These are phyloP conservation scores for Hyphopichia khmerensis DNA, from an alignment of 1,139 yeast species.

Conservation along the genomic window DNA sequence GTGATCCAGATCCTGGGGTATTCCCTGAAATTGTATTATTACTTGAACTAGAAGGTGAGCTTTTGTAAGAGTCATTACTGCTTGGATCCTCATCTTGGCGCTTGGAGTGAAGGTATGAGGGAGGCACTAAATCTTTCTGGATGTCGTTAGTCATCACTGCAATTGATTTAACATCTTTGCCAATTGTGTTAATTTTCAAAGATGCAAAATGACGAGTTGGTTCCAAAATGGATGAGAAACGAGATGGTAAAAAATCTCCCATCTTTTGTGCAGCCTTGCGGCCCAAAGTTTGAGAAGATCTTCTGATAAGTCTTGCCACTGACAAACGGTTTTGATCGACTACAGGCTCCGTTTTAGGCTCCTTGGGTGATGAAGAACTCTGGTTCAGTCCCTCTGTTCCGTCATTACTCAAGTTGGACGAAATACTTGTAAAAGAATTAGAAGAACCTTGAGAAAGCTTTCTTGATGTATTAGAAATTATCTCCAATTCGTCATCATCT, in stretches of 20 bases:
- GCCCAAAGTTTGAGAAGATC: slow-evolving; percentile 58
- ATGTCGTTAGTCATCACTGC: slow-evolving; percentile 54
- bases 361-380: slow-evolving; percentile 10
- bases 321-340: slow-evolving; percentile 69
- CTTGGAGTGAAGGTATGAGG: slow-evolving; percentile 24
- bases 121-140: slow-evolving; percentile 39
- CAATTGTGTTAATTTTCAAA: slow-evolving; percentile 69
- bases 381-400: slow-evolving; percentile 10
- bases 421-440: slow-evolving; percentile 37
- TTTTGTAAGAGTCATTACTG: not conserved
- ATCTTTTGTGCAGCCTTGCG: slow-evolving; percentile 84
- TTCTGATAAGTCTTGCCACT: slow-evolving; percentile 65
- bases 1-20: not conserved
- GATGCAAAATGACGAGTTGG: slow-evolving; percentile 95
- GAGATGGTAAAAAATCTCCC: slow-evolving; percentile 83
- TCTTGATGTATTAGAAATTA: slow-evolving; percentile 29
- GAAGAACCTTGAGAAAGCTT: slow-evolving; percentile 42
- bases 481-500: slow-evolving; percentile 24
- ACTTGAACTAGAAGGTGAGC: slow-evolving; percentile 5
- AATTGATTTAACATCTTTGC: slow-evolving; percentile 61
- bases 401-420: slow-evolving; percentile 32
- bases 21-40: not conserved
- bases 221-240: slow-evolving; percentile 82
- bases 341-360: slow-evolving; percentile 53
- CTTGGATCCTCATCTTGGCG: slow-evolving; percentile 9